Conservation (phyloP, 2,329 filamentous ascomycete species). For the Phaeosphaeria sp. region DNA sequence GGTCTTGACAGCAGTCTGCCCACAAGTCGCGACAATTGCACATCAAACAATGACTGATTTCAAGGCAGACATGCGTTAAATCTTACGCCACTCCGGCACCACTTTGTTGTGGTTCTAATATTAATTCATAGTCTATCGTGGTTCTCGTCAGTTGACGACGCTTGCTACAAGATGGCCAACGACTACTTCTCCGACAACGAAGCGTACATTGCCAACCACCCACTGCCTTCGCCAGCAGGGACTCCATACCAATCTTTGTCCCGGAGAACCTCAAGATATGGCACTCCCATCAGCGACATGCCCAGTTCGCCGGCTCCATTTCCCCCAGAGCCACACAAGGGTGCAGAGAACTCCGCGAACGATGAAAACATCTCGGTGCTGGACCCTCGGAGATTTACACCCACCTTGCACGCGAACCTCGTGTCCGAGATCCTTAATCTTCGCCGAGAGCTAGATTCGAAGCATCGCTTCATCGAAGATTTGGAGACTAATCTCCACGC, state of each 20-base stretch:
- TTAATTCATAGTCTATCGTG: background rate
- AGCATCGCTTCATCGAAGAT: slow-evolving; percentile 82
- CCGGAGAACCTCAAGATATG: slow-evolving; percentile 68
- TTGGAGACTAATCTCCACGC: slow-evolving; percentile 78
- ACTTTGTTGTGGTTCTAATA: slow-evolving; percentile 39
- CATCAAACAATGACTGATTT: slow-evolving; percentile 13
- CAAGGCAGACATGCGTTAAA: slow-evolving; percentile 39
- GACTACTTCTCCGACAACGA: slow-evolving; percentile 58
- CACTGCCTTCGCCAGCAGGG: slow-evolving; percentile 73
- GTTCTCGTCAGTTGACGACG: background rate
- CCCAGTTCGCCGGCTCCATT: slow-evolving; percentile 67
- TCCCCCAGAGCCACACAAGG: slow-evolving; percentile 57
- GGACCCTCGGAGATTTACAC: slow-evolving; percentile 91
- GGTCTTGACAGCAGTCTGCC: too few relatives aligned
- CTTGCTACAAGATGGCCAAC: slow-evolving; percentile 36
- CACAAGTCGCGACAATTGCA: background rate
- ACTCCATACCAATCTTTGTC: slow-evolving; percentile 73
- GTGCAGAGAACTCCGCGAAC: slow-evolving; percentile 55
- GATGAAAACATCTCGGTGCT: slow-evolving; percentile 77
- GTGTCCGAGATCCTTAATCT: slow-evolving; percentile 92
- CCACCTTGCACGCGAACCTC: slow-evolving; percentile 90
- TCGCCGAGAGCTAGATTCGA: slow-evolving; percentile 88
- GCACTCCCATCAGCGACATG: slow-evolving; percentile 65
- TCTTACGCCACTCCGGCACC: slow-evolving; percentile 21
- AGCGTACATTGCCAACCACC: slow-evolving; percentile 49